phyloP scores from a whole-genome alignment of 768 basidiomycete species.

The Leccinellum rugosiceps region DNA sequence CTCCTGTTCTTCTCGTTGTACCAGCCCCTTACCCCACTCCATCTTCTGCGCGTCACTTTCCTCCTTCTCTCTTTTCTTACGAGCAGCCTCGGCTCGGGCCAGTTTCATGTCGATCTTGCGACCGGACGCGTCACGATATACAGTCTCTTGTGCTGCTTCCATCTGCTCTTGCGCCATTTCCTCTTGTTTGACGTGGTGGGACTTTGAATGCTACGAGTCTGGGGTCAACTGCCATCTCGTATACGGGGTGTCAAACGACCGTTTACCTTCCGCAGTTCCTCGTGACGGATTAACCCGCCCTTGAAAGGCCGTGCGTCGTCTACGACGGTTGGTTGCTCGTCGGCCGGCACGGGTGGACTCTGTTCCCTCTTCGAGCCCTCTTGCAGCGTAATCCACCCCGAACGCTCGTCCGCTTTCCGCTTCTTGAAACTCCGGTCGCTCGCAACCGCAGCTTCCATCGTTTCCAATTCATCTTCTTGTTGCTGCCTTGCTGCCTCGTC shows the following conservation, averaged over 20 bases:
- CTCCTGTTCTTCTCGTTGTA: slow-evolving; percentile 82
- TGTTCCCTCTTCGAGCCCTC: slow-evolving; percentile 47
- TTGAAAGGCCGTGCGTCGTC: slow-evolving; percentile 46
- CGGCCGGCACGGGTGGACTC: slow-evolving; percentile 51
- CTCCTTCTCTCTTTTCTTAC: slow-evolving; percentile 74
- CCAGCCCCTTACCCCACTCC: slow-evolving; percentile 97
- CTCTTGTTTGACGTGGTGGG: slow-evolving; percentile 33
- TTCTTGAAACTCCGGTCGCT: slow-evolving; percentile 78
- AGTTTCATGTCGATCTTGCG: slow-evolving; percentile 87
- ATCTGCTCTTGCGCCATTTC: slow-evolving; percentile 45
- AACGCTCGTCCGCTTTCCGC: slow-evolving; percentile 53
- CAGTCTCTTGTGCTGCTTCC: slow-evolving; percentile 77
- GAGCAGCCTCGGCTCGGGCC: slow-evolving; percentile 79
- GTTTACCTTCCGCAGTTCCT: slow-evolving; percentile 63
- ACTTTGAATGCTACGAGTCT: slow-evolving; percentile 36
- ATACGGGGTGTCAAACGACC: not conserved
- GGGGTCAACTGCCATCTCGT: not conserved
- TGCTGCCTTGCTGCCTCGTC: slow-evolving; percentile 44
- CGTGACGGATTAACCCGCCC: slow-evolving; percentile 78
- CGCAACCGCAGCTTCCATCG: slow-evolving; percentile 64
- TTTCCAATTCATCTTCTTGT: slow-evolving; percentile 51
- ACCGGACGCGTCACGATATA: slow-evolving; percentile 90
- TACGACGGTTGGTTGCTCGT: slow-evolving; percentile 67
- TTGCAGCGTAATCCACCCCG: slow-evolving; percentile 69
- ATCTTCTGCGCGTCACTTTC: slow-evolving; percentile 89